Evolutionary conservation across 164 flowering plant species (phyloP).

Genomic region (Brasenia schreberi): DNA sequence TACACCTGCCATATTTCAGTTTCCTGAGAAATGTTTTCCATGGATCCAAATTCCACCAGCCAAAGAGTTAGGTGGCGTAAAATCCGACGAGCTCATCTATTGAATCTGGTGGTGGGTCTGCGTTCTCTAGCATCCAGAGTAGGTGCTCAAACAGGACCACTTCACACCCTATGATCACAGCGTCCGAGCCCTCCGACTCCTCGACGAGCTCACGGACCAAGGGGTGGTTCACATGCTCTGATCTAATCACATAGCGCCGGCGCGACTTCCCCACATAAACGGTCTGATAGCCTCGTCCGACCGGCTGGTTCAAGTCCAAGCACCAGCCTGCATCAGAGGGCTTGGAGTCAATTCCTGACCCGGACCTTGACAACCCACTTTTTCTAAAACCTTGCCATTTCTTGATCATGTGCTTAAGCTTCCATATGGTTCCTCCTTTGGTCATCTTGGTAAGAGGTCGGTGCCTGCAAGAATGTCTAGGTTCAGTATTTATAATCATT

Average conservation of each 20-base stretch:
- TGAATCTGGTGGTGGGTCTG: conserved; percentile 50
- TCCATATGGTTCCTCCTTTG: conserved; percentile 23
- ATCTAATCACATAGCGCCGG: conserved; percentile 40
- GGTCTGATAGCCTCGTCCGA: conserved; percentile 9
- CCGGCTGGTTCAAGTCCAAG: not conserved
- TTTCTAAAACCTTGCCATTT: conserved; percentile 22
- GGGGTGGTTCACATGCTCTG: conserved; percentile 56
- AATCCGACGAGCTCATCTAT: conserved; percentile 67
- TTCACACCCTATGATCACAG: conserved; percentile 51
- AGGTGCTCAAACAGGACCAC: conserved; percentile 89
- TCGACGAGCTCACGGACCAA: conserved; percentile 57
- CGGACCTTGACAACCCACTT: conserved; percentile 8
- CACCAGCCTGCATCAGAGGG: not conserved
- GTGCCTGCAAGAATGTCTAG: not conserved
- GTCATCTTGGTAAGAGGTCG: conserved; percentile 10
- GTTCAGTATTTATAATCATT: too few relatives aligned
- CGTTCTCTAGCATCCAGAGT: conserved; percentile 87
- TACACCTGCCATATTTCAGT: not conserved
- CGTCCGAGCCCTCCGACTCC: conserved; percentile 18
- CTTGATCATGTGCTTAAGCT: conserved; percentile 33
- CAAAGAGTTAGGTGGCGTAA: conserved; percentile 30
- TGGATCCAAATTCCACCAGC: not conserved
- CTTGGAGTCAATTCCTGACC: conserved; percentile 8
- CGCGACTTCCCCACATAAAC: conserved; percentile 72
- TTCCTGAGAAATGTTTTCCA: not conserved